phyloP scores from a whole-genome alignment of 1,284 basidiomycete species.

The Cryptococcus maquisensis region DNA sequence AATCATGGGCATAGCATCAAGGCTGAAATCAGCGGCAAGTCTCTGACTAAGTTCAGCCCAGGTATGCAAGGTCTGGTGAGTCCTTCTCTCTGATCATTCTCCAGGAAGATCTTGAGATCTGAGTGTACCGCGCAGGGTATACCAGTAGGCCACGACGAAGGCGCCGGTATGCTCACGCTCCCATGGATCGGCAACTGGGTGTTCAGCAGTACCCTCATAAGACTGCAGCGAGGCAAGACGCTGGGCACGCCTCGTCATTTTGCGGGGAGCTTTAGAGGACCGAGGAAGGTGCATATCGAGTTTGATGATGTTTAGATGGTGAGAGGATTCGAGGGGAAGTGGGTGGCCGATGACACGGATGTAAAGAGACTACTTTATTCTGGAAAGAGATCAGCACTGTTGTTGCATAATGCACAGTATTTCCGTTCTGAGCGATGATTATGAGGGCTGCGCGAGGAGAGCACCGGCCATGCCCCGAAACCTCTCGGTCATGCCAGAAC shows the following conservation, averaged over 20 bases:
- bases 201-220: constrained; percentile 7
- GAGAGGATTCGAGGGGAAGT: not conserved
- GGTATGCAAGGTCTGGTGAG: not conserved
- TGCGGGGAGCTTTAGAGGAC: constrained; percentile 16
- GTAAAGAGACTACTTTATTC: not conserved
- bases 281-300: constrained; percentile 8
- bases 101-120: not conserved
- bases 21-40: not conserved
- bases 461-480: too few species aligned
- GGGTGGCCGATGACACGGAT: not conserved
- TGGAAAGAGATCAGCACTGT: too few species aligned
- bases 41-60: not conserved
- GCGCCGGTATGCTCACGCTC: constrained; percentile 10
- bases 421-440: too few species aligned
- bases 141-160: constrained; percentile 16
- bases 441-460: too few species aligned
- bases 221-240: constrained; percentile 11
- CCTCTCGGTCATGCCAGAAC: too few species aligned
- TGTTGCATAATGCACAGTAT: too few species aligned
- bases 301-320: not conserved
- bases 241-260: constrained; percentile 15
- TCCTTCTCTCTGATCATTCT: not conserved
- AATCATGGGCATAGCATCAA: not conserved
- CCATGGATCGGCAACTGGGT: constrained; percentile 8
- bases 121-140: constrained; percentile 9